Percentiles rank a stretch among this genome's conserved stretches.
Evolutionary conservation across 2,329 filamentous ascomycete species (phyloP).

Genomic region (Ophiosphaerella narmari): DNA sequence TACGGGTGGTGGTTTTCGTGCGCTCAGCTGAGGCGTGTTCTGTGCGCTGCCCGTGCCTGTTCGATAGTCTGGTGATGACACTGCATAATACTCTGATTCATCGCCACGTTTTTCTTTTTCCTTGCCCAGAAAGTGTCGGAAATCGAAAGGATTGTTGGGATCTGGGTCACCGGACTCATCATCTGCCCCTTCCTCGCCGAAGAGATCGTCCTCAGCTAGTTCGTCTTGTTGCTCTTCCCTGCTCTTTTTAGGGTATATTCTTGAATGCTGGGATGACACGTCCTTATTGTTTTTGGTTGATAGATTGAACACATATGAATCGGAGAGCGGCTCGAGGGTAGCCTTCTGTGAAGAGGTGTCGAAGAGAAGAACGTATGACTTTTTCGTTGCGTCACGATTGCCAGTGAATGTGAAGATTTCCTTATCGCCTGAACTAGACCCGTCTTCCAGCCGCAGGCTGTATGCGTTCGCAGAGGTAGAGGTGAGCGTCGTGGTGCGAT

Average conservation of each 20-base stretch:
- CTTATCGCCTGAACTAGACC: slow-evolving; percentile 26
- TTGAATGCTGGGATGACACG: slow-evolving; percentile 69
- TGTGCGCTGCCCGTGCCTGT: slow-evolving; percentile 34
- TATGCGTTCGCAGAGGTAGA: slow-evolving; percentile 30
- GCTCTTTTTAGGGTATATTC: slow-evolving; percentile 56
- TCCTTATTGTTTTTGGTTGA: slow-evolving; percentile 67
- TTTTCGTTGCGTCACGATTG: slow-evolving; percentile 35
- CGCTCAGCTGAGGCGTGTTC: slow-evolving; percentile 35
- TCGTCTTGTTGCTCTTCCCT: slow-evolving; percentile 28
- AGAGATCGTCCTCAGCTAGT: slow-evolving; percentile 36
- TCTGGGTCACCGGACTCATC: slow-evolving; percentile 48
- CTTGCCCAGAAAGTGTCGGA: slow-evolving; percentile 51
- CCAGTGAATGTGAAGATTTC: slow-evolving; percentile 50
- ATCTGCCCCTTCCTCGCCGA: slow-evolving; percentile 31
- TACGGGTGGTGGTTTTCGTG: slow-evolving; percentile 20
- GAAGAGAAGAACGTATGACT: slow-evolving; percentile 67
- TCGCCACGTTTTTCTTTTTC: slow-evolving; percentile 39
- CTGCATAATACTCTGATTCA: slow-evolving; percentile 34
- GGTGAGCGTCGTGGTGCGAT: slow-evolving; percentile 34
- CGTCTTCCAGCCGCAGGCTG: slow-evolving; percentile 37
- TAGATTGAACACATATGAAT: slow-evolving; percentile 89
- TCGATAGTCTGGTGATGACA: slow-evolving; percentile 36
- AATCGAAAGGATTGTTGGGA: slow-evolving; percentile 54
- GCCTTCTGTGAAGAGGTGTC: slow-evolving; percentile 76
- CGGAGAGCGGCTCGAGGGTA: slow-evolving; percentile 79